phyloP scores from a whole-genome alignment of 768 basidiomycete species.

The Russula vinacea region DNA sequence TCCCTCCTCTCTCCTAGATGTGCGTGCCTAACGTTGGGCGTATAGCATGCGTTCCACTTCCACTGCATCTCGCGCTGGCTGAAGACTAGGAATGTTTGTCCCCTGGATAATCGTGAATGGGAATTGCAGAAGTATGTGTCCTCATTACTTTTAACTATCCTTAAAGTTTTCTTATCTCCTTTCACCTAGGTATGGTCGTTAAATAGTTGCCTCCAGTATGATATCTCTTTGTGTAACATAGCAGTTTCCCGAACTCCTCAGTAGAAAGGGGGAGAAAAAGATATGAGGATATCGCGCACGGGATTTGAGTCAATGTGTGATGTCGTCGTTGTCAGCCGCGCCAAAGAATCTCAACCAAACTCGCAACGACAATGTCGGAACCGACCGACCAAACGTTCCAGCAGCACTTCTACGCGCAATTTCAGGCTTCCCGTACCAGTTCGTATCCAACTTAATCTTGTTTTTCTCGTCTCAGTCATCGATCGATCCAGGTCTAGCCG shows the following conservation, averaged over 20 bases:
- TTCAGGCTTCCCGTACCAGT: slow-evolving; percentile 53
- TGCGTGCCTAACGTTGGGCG: background rate
- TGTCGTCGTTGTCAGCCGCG: background rate
- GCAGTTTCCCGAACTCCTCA: background rate
- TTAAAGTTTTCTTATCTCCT: background rate
- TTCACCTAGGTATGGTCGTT: slow-evolving; percentile 43
- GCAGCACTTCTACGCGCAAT: slow-evolving; percentile 49
- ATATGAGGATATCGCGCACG: background rate
- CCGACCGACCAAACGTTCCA: slow-evolving; percentile 44
- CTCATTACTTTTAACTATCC: background rate
- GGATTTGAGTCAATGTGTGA: background rate
- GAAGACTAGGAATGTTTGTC: slow-evolving; percentile 95
- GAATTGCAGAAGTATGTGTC: slow-evolving; percentile 88
- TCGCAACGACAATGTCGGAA: slow-evolving; percentile 33
- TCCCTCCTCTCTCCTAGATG: slow-evolving; percentile 13
- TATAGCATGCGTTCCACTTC: slow-evolving; percentile 97
- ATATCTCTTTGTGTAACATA: slow-evolving; percentile 25
- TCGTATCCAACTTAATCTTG: slow-evolving; percentile 33
- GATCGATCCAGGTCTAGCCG: slow-evolving; percentile 45
- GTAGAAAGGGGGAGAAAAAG: background rate
- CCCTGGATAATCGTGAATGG: slow-evolving; percentile 94
- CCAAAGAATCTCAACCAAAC: background rate
- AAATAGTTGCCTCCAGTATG: slow-evolving; percentile 22
- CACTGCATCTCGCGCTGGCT: slow-evolving; percentile 99
- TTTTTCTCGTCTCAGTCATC: slow-evolving; percentile 4